Conservation (phyloP, 768 basidiomycete species). For the Lactifluus piperatus region DNA sequence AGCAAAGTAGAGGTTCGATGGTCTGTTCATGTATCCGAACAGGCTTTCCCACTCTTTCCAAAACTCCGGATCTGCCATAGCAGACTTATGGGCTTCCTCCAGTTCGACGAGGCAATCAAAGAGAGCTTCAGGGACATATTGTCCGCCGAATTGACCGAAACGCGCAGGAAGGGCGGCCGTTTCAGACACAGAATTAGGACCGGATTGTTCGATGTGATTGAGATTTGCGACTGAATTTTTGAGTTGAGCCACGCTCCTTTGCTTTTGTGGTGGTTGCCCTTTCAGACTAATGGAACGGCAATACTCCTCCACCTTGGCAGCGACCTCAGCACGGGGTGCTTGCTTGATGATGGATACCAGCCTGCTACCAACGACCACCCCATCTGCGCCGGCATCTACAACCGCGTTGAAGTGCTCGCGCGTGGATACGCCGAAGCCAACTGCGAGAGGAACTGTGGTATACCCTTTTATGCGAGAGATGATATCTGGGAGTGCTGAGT, state of each 20-base stretch:
- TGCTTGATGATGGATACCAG: constrained; percentile 74
- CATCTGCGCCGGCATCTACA: constrained; percentile 84
- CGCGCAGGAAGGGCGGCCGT: constrained; percentile 57
- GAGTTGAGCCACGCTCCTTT: constrained; percentile 27
- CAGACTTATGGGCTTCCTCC: constrained; percentile 82
- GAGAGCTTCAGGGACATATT: constrained; percentile 95
- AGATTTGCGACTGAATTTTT: constrained; percentile 28
- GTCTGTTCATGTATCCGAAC: constrained; percentile 92
- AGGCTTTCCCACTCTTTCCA: constrained; percentile 85
- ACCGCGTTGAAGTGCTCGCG: constrained; percentile 83
- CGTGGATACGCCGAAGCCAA: constrained; percentile 94
- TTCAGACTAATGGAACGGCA: constrained; percentile 60
- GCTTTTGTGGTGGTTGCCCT: constrained; percentile 25
- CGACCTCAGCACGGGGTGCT: constrained; percentile 39
- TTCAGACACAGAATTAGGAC: constrained; percentile 28
- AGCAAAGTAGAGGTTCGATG: constrained; percentile 85
- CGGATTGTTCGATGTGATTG: constrained; percentile 26
- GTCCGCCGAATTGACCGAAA: constrained; percentile 94
- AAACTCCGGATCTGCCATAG: constrained; percentile 82
- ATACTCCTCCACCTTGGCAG: constrained; percentile 56
- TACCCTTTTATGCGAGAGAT: constrained; percentile 74
- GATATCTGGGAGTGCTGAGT: constrained; percentile 71
- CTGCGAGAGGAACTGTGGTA: constrained; percentile 78
- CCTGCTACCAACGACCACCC: constrained; percentile 87
- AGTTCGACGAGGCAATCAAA: constrained; percentile 88